Percentiles rank a stretch among this genome's conserved stretches.
phyloP scores from a whole-genome alignment of 2,329 filamentous ascomycete genomes.

The Penicillium psychrosexuale region DNA sequence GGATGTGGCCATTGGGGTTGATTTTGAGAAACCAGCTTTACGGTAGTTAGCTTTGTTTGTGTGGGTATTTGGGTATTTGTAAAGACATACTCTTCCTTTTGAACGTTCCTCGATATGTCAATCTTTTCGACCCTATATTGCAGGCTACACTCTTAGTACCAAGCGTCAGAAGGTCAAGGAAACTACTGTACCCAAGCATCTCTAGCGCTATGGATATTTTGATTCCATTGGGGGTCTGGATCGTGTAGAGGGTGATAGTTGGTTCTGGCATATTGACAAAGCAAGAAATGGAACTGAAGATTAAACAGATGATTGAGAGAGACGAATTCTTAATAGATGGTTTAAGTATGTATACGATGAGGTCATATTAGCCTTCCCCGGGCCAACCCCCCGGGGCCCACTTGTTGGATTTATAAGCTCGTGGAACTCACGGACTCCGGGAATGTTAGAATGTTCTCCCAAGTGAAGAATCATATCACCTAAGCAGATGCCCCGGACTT shows the following conservation, averaged over 20 bases:
- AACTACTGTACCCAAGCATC: slow-evolving; percentile 61
- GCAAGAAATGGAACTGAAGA: neutral
- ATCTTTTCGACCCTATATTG: slow-evolving; percentile 74
- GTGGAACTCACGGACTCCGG: neutral
- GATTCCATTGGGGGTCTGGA: slow-evolving; percentile 82
- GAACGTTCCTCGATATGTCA: slow-evolving; percentile 69
- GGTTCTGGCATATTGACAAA: slow-evolving; percentile 38
- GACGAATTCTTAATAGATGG: neutral
- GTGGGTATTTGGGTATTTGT: neutral
- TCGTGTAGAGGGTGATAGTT: slow-evolving; percentile 77
- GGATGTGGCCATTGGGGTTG: slow-evolving; percentile 91
- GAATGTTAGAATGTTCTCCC: neutral
- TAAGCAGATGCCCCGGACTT: neutral
- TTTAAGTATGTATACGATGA: slow-evolving; percentile 4
- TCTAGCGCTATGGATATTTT: slow-evolving; percentile 85
- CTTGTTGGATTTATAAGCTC: slow-evolving; percentile 6
- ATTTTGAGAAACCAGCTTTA: slow-evolving; percentile 77
- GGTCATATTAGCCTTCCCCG: neutral
- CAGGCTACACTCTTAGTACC: slow-evolving; percentile 43
- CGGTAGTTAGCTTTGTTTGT: slow-evolving; percentile 6
- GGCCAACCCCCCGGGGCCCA: neutral
- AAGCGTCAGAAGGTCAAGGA: neutral
- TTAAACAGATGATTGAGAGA: neutral
- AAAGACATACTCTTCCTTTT: slow-evolving; percentile 62
- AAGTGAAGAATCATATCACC: neutral